Evolutionary conservation across 2,329 filamentous ascomycete genomes (phyloP).

Genomic region (Biscogniauxia mediterranea): DNA sequence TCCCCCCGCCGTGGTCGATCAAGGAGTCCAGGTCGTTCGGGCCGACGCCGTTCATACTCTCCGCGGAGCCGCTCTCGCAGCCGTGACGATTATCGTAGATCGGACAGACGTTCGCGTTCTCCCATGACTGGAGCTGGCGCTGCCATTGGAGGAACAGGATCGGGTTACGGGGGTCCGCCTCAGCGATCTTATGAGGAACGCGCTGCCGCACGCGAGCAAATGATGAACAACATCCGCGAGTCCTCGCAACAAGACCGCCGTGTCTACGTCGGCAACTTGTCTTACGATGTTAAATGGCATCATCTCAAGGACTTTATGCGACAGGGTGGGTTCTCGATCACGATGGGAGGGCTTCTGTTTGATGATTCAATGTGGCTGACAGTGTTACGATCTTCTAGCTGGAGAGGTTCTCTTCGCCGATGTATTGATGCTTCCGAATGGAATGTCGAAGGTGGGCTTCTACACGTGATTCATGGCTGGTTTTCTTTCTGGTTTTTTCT

Average conservation of each 20-base stretch:
- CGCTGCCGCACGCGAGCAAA: conserved; percentile 80
- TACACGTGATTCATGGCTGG: conserved; percentile 86
- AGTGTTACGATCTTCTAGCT: conserved; percentile 56
- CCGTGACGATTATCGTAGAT: conserved; percentile 73
- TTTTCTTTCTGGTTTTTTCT: conserved; percentile 68
- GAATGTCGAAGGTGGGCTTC: conserved; percentile 99
- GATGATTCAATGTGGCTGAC: conserved; percentile 39
- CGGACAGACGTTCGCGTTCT: conserved; percentile 75
- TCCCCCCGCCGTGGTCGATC: conserved; percentile 78
- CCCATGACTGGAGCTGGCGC: conserved; percentile 78
- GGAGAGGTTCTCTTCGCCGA: conserved; percentile 99
- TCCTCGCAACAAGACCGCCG: conserved; percentile 97
- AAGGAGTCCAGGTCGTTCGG: conserved; percentile 71
- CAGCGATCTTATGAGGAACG: conserved; percentile 84
- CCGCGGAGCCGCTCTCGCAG: conserved; percentile 77
- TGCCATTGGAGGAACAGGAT: conserved; percentile 66
- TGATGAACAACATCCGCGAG: conserved; percentile 93
- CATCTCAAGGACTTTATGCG: conserved; percentile 99
- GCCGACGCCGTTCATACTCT: conserved; percentile 74
- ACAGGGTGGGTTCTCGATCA: conserved; percentile 69
- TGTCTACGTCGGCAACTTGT: conserved; percentile 98
- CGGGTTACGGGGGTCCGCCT: conserved; percentile 63
- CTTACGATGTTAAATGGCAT: conserved; percentile 99
- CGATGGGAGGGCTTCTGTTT: conserved; percentile 22
- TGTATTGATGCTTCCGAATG: conserved; percentile 98